A percentile compares a stretch with the other conserved stretches of the same genome.
Evolutionary conservation across 106 monocot genomes (phyloP).

Genomic region (Apostasia ramifera): DNA sequence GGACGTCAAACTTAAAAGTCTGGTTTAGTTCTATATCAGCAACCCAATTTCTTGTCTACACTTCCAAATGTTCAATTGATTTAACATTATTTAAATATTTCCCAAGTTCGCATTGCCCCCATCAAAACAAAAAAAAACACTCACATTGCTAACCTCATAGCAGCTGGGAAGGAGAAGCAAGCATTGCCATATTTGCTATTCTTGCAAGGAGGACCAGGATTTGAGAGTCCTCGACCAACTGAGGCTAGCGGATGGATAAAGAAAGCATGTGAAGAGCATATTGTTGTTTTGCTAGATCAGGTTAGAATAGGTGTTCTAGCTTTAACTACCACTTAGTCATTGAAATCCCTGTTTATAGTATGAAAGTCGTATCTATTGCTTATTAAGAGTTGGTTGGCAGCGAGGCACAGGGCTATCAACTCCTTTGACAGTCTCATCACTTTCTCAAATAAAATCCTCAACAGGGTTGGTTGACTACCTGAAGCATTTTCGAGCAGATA

Average conservation of each 20-base stretch:
- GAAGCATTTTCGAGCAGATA: constrained; percentile 93
- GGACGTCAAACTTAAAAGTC: too few relatives aligned
- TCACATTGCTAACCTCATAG: neutral
- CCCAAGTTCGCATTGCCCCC: too few relatives aligned
- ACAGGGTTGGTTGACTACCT: constrained; percentile 55
- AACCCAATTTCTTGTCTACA: too few relatives aligned
- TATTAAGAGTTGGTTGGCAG: constrained; percentile 31
- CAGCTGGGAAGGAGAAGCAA: constrained; percentile 79
- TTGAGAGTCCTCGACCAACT: constrained; percentile 86
- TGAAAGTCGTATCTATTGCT: neutral
- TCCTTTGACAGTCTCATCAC: constrained; percentile 79
- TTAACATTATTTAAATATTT: too few relatives aligned
- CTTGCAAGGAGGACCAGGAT: constrained; percentile 96
- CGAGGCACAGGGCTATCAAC: constrained; percentile 97
- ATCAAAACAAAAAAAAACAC: too few relatives aligned
- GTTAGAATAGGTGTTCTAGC: constrained; percentile 13
- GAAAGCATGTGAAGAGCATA: constrained; percentile 86
- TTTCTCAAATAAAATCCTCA: constrained; percentile 69
- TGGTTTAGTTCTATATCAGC: too few relatives aligned
- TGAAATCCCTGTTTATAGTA: too few relatives aligned
- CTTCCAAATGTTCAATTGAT: too few relatives aligned
- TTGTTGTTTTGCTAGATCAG: constrained; percentile 88
- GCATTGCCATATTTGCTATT: constrained; percentile 68
- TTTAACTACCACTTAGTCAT: neutral
- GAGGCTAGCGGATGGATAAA: constrained; percentile 95